Evolutionary conservation across 2,329 filamentous ascomycete species (phyloP), one percentile per base, ranked within the genome.

Genomic region (Penicillium sp.): DNA sequence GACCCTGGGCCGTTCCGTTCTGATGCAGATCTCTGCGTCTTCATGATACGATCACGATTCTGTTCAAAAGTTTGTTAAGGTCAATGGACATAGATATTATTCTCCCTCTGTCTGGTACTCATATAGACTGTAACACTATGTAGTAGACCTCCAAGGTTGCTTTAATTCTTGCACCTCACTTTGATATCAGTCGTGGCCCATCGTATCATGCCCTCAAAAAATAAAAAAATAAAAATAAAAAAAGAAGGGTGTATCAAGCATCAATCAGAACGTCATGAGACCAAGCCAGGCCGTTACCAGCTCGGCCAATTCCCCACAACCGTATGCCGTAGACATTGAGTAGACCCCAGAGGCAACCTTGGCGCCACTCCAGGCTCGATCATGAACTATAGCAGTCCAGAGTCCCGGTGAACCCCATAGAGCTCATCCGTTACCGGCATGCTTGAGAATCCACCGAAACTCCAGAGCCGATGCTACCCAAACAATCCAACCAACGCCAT

Each of bases 41-140:
- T 53, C 41, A 54, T 54, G 51, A 54, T 54, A 50, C 40, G 46
- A 54, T 54, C 50, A 54, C 51, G 51, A 54, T 45, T 50, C 40
- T 54, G 46, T 54, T 54, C 51, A 54, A 54, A 54, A 54, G 51
- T 54, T 53, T 53, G 42, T 47, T 44, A 24, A 41, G 24, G 40
- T 50, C 51, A 54, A 54, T 50, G 51, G 41, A 54, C 40, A 50
- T 53, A 53, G 38, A 48, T 53, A 49, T 39, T 48, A 27, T 36
- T 49, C 39, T 36, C 13, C 22, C 11, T 14, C 16, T 32, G 31
- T 43, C 22, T 16, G 11, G 39, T 47, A 22, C 41, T 14, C 43
- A 41, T 32, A 9, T 49, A 40, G 24, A 41, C 34, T 36, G 14
- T 7, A 13, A n/a, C 13, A n/a, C 13, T 16, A 3, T 40, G 10